Evolutionary conservation across 352 stramenopile species (phyloP).

Genomic region (Phytopythium kandeliae): DNA sequence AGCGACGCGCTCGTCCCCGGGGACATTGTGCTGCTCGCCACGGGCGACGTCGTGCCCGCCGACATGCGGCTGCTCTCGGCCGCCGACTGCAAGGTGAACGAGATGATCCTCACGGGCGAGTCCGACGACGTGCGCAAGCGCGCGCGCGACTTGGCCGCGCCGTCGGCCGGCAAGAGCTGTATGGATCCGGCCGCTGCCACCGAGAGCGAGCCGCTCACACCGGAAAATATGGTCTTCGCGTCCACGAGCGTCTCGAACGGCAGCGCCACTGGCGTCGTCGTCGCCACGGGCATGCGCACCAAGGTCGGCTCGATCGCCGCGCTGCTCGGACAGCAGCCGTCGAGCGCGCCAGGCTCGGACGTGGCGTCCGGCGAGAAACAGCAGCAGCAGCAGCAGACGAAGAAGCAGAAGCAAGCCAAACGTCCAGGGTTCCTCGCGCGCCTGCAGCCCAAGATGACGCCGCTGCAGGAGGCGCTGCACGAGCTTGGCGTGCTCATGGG

Average conservation of each 20-base stretch:
- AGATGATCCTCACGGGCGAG: slow-evolving; percentile 91
- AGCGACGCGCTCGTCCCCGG: slow-evolving; percentile 43
- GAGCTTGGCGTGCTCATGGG: slow-evolving; percentile 88
- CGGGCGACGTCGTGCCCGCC: slow-evolving; percentile 84
- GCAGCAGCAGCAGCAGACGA: slow-evolving; percentile 7
- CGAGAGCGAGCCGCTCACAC: slow-evolving; percentile 28
- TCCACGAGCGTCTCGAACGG: slow-evolving; percentile 61
- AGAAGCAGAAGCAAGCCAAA: slow-evolving; percentile 8
- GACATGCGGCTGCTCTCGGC: slow-evolving; percentile 81
- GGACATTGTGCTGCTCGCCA: slow-evolving; percentile 68
- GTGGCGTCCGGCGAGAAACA: too few relatives aligned
- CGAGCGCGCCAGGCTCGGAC: not conserved
- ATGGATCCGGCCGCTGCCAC: slow-evolving; percentile 3
- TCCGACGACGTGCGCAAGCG: slow-evolving; percentile 55
- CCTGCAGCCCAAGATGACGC: slow-evolving; percentile 52
- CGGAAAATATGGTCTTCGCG: slow-evolving; percentile 86
- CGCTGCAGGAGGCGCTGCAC: slow-evolving; percentile 91
- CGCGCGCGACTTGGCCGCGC: slow-evolving; percentile 6
- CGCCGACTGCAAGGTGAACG: slow-evolving; percentile 73
- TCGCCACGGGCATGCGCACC: slow-evolving; percentile 35
- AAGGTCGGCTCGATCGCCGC: slow-evolving; percentile 39
- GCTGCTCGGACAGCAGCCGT: slow-evolving; percentile 21
- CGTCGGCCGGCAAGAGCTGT: not conserved
- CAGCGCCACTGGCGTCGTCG: slow-evolving; percentile 33
- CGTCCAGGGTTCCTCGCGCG: slow-evolving; percentile 13